Evolutionary conservation across 2,329 filamentous ascomycete species (phyloP).

Genomic region (Ambrosiella xylebori): DNA sequence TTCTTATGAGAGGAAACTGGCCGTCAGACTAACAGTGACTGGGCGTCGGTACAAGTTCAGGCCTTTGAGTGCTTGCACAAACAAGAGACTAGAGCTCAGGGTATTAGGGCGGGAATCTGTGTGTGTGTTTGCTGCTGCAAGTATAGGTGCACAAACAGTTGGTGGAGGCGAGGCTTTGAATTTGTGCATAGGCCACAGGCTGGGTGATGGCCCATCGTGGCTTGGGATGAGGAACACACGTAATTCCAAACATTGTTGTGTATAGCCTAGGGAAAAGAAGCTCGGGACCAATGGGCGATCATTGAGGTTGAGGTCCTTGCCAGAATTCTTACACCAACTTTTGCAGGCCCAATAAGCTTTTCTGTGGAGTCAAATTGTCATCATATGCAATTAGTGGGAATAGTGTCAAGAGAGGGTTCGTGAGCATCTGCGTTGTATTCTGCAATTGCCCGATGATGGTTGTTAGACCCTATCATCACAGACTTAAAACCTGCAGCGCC

Average conservation of each 20-base stretch:
- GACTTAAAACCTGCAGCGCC: not conserved
- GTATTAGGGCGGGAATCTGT: not conserved
- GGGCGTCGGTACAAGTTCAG: not conserved
- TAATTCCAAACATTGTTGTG: not conserved
- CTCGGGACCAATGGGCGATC: not conserved
- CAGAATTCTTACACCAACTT: not conserved
- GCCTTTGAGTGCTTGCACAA: constrained; percentile 7
- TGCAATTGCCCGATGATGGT: not conserved
- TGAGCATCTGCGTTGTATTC: not conserved
- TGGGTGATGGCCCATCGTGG: not conserved
- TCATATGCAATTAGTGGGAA: not conserved
- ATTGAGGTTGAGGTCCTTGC: not conserved
- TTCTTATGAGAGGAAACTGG: too few species aligned
- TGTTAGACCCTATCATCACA: not conserved
- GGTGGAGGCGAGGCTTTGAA: not conserved
- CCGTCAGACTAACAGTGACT: too few species aligned
- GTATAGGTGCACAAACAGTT: not conserved
- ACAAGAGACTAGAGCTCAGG: not conserved
- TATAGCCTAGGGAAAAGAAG: not conserved
- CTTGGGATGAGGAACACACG: not conserved
- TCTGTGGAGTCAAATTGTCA: not conserved
- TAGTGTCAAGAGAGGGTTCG: not conserved
- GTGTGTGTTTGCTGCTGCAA: not conserved
- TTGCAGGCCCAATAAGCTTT: too few species aligned
- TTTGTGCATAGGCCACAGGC: not conserved